Evolutionary conservation across 176 grass and related monocot species (phyloP), one percentile per base, ranked within the genome.

Genomic region (Carex littledalei): DNA sequence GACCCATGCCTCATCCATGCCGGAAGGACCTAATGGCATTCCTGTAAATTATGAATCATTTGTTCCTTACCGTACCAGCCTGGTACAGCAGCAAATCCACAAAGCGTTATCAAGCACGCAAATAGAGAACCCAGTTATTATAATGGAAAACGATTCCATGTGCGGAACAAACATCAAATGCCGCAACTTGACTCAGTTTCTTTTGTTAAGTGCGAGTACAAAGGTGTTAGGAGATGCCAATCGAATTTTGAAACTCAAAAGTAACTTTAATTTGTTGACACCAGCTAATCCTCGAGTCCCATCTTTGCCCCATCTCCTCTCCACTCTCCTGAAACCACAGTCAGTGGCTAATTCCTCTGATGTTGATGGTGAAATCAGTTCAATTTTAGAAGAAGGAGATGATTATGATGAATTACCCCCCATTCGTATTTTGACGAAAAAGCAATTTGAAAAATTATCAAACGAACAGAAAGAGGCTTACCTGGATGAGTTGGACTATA

Each of bases 261-360:
- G 93, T 84, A 94, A 86, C 84, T 90, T 92, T 85, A 86, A 94
- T 70, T 68, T 83, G 81, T 84, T 98, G 54, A 90, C 86, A 81
- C 89, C 89, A 67, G 86, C 88, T 82, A 91, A 88, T 77, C 89
- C 63, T 71, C 91, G 89, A 77, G 21, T 90, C 10, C 91, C 95
- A 88, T 93, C 95, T 61, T 49, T 98, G 63, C 95, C 95, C 16
- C 91, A 98, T 93, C 92, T 98, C 86, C 95, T 98, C 58, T 98
- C 95, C 60, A 87, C 89, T 67, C 89, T 94, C 41, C 95, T 98
- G 71, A 94, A 92, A 81, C 79, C 84, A 59, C 29, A 78, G 65
- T 63, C 76, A 15, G 86, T 89, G 69, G 78, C 79, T 52, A 89
- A 76, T 86, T 89, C 61, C 24, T 73, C 86, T 63, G 83, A 62